Evolutionary conservation across 2,329 filamentous ascomycete species (phyloP).

Genomic region (Microsporum canis): DNA sequence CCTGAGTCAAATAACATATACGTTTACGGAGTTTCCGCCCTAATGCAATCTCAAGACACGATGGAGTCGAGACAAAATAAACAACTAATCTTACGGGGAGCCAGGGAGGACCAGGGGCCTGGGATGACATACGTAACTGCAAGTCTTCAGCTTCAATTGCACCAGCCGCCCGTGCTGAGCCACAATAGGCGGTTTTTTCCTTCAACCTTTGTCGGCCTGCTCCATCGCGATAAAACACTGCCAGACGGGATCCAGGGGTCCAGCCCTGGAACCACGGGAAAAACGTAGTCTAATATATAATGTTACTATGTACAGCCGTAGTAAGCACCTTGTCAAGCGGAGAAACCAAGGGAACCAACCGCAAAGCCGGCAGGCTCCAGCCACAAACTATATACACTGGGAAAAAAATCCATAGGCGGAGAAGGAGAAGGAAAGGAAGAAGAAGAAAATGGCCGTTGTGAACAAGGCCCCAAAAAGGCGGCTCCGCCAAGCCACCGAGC

Average conservation of each 20-base stretch:
- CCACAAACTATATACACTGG: not conserved
- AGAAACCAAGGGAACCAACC: not conserved
- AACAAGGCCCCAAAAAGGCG: not conserved
- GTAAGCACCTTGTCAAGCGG: not conserved
- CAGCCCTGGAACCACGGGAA: not conserved
- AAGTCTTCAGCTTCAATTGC: not conserved
- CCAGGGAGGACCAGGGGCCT: not conserved
- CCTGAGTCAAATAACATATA: not conserved
- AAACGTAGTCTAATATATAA: not conserved
- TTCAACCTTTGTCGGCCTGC: not conserved
- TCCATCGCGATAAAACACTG: not conserved
- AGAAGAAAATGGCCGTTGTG: not conserved
- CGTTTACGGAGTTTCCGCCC: not conserved
- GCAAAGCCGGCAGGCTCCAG: not conserved
- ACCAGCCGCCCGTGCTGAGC: not conserved
- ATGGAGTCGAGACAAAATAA: not conserved
- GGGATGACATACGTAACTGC: not conserved
- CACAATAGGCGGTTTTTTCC: not conserved
- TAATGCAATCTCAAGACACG: not conserved
- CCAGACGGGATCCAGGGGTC: slow-evolving; percentile 1
- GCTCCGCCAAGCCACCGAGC: slow-evolving; percentile 1
- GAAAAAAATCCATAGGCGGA: not conserved
- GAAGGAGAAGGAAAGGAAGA: not conserved
- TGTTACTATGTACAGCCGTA: not conserved
- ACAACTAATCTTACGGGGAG: not conserved